These are phyloP conservation scores for Candida oleophila DNA, from an alignment of 805 yeast genomes.

Conservation along the genomic window DNA sequence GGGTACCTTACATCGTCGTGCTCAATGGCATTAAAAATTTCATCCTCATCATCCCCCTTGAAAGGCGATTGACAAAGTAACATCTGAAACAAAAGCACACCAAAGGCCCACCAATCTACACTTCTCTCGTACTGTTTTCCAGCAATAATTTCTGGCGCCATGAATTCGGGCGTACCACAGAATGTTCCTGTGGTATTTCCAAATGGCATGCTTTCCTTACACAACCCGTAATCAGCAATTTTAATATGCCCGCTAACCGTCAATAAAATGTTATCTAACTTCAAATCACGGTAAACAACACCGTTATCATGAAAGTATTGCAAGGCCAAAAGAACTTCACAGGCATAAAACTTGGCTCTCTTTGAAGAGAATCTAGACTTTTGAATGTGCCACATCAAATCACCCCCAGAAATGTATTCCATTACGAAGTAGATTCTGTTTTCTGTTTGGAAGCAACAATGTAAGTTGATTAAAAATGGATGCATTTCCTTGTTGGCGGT, in stretches of 20 bases:
- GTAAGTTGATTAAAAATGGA: slow-evolving; percentile 88
- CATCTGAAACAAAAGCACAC: slow-evolving; percentile 95
- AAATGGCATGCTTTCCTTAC: slow-evolving; percentile 89
- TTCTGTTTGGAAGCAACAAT: slow-evolving; percentile 97
- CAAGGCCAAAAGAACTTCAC: slow-evolving; percentile 88
- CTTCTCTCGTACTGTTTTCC: slow-evolving; percentile 91
- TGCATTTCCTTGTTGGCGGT: slow-evolving; percentile 84
- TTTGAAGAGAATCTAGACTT: slow-evolving; percentile 83
- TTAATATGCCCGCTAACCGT: slow-evolving; percentile 93
- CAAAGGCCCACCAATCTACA: slow-evolving; percentile 99
- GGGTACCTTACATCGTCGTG: slow-evolving; percentile 97
- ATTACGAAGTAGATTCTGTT: slow-evolving; percentile 96
- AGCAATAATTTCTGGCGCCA: slow-evolving; percentile 97
- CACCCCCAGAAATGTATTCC: slow-evolving; percentile 98
- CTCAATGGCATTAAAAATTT: slow-evolving; percentile 92
- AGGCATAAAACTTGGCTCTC: slow-evolving; percentile 96
- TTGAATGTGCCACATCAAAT: slow-evolving; percentile 98
- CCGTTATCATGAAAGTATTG: slow-evolving; percentile 95
- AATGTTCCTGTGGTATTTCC: slow-evolving; percentile 88
- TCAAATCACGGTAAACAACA: slow-evolving; percentile 93
- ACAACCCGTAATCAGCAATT: slow-evolving; percentile 95
- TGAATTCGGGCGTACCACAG: slow-evolving; percentile 98
- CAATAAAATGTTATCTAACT: slow-evolving; percentile 87
- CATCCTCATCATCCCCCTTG: slow-evolving; percentile 96
- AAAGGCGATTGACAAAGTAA: slow-evolving; percentile 94